These are phyloP conservation scores for Crithidia acanthocephali DNA, from an alignment of 208 protist species.

Conservation along the genomic window DNA sequence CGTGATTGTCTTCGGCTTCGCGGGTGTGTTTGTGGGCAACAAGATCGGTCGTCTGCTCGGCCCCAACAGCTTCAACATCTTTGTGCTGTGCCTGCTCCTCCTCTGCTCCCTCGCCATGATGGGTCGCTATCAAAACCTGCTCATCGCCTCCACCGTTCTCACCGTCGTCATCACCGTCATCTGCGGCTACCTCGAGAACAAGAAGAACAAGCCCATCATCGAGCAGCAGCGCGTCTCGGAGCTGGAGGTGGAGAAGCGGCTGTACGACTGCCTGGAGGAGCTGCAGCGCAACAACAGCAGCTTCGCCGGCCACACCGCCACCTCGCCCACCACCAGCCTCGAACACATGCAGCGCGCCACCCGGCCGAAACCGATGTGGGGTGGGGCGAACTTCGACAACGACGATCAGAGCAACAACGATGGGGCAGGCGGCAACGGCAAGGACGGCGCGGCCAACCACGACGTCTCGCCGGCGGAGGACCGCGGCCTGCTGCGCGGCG, in stretches of 20 bases:
- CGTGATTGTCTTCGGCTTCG: constrained; percentile 52
- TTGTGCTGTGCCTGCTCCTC: constrained; percentile 57
- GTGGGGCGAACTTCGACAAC: constrained; percentile 41
- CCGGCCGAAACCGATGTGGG: constrained; percentile 36
- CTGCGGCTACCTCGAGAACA: constrained; percentile 46
- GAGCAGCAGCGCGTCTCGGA: constrained; percentile 53
- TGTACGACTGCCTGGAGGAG: constrained; percentile 59
- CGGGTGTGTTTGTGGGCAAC: constrained; percentile 57
- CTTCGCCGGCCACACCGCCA: constrained; percentile 21
- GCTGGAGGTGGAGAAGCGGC: constrained; percentile 59
- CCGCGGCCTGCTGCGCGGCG: constrained; percentile 5
- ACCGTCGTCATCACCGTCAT: constrained; percentile 37
- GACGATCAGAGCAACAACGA: constrained; percentile 39
- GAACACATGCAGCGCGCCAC: constrained; percentile 25
- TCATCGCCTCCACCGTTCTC: constrained; percentile 35
- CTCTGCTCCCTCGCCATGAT: constrained; percentile 56
- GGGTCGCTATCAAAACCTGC: constrained; percentile 30
- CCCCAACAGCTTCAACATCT: constrained; percentile 59
- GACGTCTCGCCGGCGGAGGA: not conserved
- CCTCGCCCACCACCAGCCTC: constrained; percentile 11
- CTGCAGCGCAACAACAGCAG: constrained; percentile 55
- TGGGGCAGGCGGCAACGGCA: not conserved
- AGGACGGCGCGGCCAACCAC: not conserved
- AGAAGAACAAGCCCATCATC: constrained; percentile 42
- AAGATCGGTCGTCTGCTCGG: constrained; percentile 52